Evolutionary conservation across 331 rosid species (phyloP).

Genomic region (Quercus phellos): DNA sequence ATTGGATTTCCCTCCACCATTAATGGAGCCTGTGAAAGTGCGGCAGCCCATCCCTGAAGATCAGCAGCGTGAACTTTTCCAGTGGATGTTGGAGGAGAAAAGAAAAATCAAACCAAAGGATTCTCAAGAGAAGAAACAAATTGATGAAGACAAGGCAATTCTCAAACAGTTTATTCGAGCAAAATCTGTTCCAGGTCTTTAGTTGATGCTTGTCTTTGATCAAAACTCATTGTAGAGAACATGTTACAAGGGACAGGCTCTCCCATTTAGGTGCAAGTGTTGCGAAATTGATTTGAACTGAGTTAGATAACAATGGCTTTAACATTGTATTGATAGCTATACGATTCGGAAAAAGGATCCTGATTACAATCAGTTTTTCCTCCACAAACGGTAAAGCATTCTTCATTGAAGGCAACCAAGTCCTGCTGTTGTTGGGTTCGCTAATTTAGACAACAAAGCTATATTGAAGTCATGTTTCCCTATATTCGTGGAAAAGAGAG

Average conservation of each 20-base stretch:
- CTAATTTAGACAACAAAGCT: not conserved
- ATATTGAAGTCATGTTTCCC: not conserved
- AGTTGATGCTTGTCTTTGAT: conserved; percentile 19
- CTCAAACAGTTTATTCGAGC: conserved; percentile 48
- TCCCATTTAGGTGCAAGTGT: not conserved
- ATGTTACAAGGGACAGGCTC: not conserved
- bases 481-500: not conserved
- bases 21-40: conserved; percentile 21
- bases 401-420: not conserved
- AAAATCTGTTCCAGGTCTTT: conserved; percentile 41
- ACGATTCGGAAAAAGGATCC: not conserved
- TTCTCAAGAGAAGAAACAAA: conserved; percentile 46
- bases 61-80: conserved; percentile 42
- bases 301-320: not conserved
- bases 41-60: conserved; percentile 43
- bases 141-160: conserved; percentile 49
- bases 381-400: not conserved
- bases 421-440: not conserved
- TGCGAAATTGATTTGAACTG: conserved; percentile 4
- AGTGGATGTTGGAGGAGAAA: conserved; percentile 59
- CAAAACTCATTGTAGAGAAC: not conserved
- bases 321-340: not conserved
- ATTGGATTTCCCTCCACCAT: conserved; percentile 19
- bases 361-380: not conserved
- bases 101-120: conserved; percentile 43